Conservation (phyloP, 768 basidiomycete species). For the Tubosaeta sp. region DNA sequence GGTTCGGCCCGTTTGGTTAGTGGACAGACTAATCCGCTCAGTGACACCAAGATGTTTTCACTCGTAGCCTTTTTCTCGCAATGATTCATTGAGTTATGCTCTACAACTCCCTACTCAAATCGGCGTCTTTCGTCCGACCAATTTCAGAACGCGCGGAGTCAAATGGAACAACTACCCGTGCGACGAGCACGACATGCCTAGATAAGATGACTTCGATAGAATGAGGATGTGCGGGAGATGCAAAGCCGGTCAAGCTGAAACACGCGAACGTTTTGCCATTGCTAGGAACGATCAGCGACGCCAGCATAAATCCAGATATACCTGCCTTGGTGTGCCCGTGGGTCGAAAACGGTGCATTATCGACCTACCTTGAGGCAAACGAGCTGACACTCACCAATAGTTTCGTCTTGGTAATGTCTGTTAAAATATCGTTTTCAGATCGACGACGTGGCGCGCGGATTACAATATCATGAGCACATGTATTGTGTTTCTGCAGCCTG, state of each 20-base stretch:
- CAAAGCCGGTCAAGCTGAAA: not conserved
- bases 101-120: no score
- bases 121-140: no score
- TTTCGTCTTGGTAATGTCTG: not conserved
- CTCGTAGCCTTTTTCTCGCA: no score
- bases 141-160: no score
- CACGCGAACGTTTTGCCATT: not conserved
- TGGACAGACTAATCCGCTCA: no score
- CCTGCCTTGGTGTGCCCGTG: conserved; percentile 3
- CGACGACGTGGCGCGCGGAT: not conserved
- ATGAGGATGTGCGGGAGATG: not conserved
- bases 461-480: not conserved
- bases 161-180: no score
- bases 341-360: not conserved
- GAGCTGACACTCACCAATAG: not conserved
- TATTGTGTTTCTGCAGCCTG: not conserved
- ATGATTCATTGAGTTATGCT: no score
- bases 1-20: no score
- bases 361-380: not conserved
- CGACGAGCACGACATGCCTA: no score
- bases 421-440: not conserved
- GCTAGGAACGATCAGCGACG: not conserved
- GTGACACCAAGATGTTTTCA: no score
- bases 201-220: not conserved
- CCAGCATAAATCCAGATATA: not conserved